Evolutionary conservation across 2,329 filamentous ascomycete species (phyloP).

Genomic region (Didymella sp.): DNA sequence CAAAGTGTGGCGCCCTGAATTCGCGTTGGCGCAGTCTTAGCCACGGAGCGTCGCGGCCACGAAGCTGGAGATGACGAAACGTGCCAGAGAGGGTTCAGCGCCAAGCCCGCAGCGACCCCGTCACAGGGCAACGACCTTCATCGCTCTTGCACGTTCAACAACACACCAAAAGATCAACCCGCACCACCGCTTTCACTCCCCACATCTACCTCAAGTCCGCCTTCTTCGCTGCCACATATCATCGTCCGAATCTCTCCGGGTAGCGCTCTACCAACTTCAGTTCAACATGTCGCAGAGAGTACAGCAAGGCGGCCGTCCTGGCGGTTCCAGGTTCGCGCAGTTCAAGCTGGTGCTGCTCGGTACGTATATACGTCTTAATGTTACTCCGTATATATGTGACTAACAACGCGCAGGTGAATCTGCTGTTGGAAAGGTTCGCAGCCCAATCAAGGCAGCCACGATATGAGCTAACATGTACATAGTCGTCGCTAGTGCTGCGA

Average conservation of each 20-base stretch:
- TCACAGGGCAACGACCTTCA: conserved; percentile 19
- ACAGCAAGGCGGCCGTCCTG: conserved; percentile 71
- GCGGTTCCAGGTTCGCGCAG: conserved; percentile 85
- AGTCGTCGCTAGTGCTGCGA: conserved; percentile 97
- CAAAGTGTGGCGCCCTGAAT: conserved; percentile 2
- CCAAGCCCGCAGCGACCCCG: conserved; percentile 16
- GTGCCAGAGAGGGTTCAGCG: no score
- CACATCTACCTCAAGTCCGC: not conserved
- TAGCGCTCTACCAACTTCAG: conserved; percentile 33
- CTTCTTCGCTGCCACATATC: conserved; percentile 4
- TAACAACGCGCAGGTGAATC: conserved; percentile 78
- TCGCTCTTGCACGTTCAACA: conserved; percentile 19
- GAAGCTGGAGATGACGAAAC: not conserved
- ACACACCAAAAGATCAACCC: conserved; percentile 14
- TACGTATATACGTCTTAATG: conserved; percentile 56
- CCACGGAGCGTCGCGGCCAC: conserved; percentile 9
- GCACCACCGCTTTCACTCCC: conserved; percentile 19
- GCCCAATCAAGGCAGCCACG: conserved; percentile 36
- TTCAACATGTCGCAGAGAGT: conserved; percentile 81
- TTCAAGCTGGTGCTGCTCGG: conserved; percentile 98
- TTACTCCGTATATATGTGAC: conserved; percentile 4
- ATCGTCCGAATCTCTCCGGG: conserved; percentile 16
- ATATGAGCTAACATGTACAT: conserved; percentile 38
- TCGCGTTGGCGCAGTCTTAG: conserved; percentile 4
- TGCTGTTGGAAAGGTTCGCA: conserved; percentile 90